Conservation (phyloP, 192 early-diverging fungal genomes). For the Coemansia sp. region DNA sequence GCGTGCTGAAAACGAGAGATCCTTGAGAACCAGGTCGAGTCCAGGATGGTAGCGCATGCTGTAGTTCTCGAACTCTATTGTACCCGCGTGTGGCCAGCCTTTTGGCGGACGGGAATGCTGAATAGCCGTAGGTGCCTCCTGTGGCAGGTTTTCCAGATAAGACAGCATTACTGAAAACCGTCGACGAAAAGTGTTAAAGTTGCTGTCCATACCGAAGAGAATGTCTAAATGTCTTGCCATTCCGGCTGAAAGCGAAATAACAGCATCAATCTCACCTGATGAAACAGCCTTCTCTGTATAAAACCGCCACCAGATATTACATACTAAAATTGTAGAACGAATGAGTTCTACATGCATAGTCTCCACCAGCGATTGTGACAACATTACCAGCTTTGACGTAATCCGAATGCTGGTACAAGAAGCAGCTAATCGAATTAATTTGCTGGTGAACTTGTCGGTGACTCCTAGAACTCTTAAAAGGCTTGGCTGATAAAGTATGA, state of each 20-base stretch:
- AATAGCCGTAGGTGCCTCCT: constrained; percentile 64
- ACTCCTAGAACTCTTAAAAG: constrained; percentile 12
- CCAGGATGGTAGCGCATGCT: constrained; percentile 16
- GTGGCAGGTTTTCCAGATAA: neutral
- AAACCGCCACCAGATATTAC: constrained; percentile 5
- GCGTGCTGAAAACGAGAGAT: constrained; percentile 58
- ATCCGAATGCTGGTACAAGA: neutral
- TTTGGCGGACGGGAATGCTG: constrained; percentile 52
- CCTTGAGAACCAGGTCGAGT: constrained; percentile 7
- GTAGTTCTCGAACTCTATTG: constrained; percentile 55
- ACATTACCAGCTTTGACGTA: neutral
- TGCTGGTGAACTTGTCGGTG: neutral
- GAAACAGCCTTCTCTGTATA: neutral
- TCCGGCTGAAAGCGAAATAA: neutral
- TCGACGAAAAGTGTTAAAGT: neutral
- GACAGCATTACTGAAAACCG: neutral
- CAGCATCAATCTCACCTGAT: constrained; percentile 9
- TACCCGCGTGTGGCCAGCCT: constrained; percentile 68
- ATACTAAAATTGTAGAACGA: neutral
- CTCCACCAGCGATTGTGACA: neutral
- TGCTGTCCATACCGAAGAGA: too few relatives aligned
- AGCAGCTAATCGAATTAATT: neutral
- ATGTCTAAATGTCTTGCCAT: neutral
- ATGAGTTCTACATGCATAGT: neutral
- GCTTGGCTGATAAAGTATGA: neutral